A percentile compares a stretch with the other conserved stretches of the same genome.
phyloP scores from a whole-genome alignment of 208 protist genomes.

The Porcisia hertigi region DNA sequence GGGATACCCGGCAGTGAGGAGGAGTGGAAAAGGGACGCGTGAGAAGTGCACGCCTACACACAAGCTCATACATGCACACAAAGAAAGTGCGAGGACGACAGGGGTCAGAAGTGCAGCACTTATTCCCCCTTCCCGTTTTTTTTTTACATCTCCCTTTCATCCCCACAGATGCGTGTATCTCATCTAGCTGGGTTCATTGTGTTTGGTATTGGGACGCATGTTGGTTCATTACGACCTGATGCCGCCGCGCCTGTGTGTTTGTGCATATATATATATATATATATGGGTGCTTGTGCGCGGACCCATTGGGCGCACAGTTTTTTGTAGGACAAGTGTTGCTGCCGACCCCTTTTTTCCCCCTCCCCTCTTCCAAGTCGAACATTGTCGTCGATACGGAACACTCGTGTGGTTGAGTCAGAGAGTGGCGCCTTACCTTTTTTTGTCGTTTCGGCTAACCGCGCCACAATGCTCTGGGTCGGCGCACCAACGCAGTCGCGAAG shows the following conservation, averaged over 20 bases:
- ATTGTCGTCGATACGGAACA: background rate
- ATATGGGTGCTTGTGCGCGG: no score
- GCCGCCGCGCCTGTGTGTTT: background rate
- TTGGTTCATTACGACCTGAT: background rate
- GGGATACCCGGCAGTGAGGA: background rate
- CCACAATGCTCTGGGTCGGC: background rate
- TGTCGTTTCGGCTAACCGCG: background rate
- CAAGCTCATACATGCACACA: conserved; percentile 1
- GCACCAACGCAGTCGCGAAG: background rate
- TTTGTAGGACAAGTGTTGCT: background rate
- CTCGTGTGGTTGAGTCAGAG: background rate
- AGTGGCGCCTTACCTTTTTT: no score
- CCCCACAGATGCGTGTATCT: background rate
- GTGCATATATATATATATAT: no score
- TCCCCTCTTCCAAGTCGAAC: background rate
- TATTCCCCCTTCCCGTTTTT: background rate
- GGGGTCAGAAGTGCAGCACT: background rate
- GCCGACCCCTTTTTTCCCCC: background rate
- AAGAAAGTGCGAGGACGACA: background rate
- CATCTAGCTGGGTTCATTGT: background rate
- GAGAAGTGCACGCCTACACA: background rate
- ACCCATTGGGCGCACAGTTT: background rate
- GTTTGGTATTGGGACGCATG: background rate
- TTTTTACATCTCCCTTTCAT: background rate
- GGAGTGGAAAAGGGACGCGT: background rate